These are phyloP conservation scores for Hirsutella minnesotensis DNA, from an alignment of 2,329 filamentous ascomycete species.

Conservation along the genomic window DNA sequence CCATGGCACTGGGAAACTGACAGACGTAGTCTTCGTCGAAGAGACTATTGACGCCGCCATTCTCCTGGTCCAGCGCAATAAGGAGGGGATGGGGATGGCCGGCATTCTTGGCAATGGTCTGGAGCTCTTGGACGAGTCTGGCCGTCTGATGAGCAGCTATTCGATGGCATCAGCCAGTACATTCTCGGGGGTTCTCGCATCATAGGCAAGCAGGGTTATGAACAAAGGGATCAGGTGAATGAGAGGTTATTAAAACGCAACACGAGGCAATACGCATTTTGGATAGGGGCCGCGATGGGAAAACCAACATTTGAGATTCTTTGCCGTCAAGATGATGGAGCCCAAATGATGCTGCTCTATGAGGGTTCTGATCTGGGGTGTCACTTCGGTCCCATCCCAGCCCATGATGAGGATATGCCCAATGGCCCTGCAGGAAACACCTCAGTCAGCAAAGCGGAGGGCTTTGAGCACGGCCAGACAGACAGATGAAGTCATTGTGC, in stretches of 20 bases:
- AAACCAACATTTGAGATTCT: slow-evolving; percentile 70
- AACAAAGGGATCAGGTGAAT: not conserved
- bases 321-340: slow-evolving; percentile 72
- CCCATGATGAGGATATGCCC: slow-evolving; percentile 74
- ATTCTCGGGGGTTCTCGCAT: not conserved
- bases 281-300: not conserved
- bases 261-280: not conserved
- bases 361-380: slow-evolving; percentile 67
- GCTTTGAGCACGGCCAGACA: slow-evolving; percentile 8
- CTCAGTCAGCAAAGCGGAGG: slow-evolving; percentile 1
- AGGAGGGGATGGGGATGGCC: slow-evolving; percentile 81
- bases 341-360: slow-evolving; percentile 82
- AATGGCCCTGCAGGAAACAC: slow-evolving; percentile 42
- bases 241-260: not conserved
- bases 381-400: slow-evolving; percentile 76
- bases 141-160: slow-evolving; percentile 85
- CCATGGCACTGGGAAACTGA: slow-evolving; percentile 96
- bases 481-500: not conserved
- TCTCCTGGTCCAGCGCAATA: slow-evolving; percentile 92
- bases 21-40: slow-evolving; percentile 94
- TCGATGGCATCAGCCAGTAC: slow-evolving; percentile 14
- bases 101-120: slow-evolving; percentile 81
- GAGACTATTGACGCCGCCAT: slow-evolving; percentile 93
- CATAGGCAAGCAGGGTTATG: too few relatives aligned
- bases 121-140: slow-evolving; percentile 76